phyloP scores from a whole-genome alignment of 257 asterid genomes.

The Eustoma russellianum region DNA sequence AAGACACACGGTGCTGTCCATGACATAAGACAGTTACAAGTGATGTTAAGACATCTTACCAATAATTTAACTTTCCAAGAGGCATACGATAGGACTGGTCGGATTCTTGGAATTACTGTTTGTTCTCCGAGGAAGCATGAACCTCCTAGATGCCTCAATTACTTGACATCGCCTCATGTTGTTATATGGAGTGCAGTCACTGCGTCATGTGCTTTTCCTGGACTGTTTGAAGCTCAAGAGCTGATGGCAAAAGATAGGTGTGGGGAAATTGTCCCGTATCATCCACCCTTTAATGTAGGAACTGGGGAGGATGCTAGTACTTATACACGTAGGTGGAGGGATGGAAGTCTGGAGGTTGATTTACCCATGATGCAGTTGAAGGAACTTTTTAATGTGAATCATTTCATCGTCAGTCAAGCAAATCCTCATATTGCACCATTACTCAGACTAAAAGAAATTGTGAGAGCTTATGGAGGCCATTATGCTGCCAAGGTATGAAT shows the following conservation, averaged over 20 bases:
- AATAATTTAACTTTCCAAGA: constrained; percentile 92
- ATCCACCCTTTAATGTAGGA: constrained; percentile 89
- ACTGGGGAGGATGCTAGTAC: constrained; percentile 62
- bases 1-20: constrained; percentile 85
- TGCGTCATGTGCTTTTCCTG: constrained; percentile 97
- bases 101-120: constrained; percentile 81
- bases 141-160: constrained; percentile 95
- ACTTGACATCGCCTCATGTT: constrained; percentile 97
- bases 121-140: constrained; percentile 98
- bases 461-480: constrained; percentile 87
- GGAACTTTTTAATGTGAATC: constrained; percentile 94
- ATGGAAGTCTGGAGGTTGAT: constrained; percentile 96
- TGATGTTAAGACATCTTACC: constrained; percentile 69
- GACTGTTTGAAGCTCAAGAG: constrained; percentile 95
- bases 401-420: constrained; percentile 93
- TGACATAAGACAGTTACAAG: constrained; percentile 81
- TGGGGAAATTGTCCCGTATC: constrained; percentile 91
- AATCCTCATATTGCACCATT: constrained; percentile 95
- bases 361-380: constrained; percentile 95
- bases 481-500: constrained; percentile 82
- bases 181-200: constrained; percentile 99
- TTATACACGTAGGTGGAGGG: constrained; percentile 86
- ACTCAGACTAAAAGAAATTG: constrained; percentile 74
- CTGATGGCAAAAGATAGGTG: constrained; percentile 92
- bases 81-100: constrained; percentile 96